These are phyloP conservation scores for Testicularia cyperi DNA, from an alignment of 1,284 basidiomycete species.

Conservation along the genomic window DNA sequence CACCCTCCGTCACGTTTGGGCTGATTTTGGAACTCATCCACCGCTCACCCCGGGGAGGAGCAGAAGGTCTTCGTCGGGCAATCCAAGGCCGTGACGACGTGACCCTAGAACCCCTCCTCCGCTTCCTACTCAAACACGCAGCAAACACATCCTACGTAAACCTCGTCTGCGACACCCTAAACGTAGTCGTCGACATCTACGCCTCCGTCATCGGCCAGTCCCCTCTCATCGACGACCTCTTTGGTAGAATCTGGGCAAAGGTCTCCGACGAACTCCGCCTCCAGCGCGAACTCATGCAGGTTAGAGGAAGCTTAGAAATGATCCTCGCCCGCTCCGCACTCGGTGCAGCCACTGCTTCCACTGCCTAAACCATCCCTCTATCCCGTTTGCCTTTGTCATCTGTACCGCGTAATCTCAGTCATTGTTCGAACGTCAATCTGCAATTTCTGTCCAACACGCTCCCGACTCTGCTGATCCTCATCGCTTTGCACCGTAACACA, in stretches of 20 bases:
- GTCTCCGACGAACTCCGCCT: slow-evolving; percentile 83
- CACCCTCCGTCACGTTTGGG: slow-evolving; percentile 72
- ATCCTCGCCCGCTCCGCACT: slow-evolving; percentile 64
- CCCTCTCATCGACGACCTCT: slow-evolving; percentile 80
- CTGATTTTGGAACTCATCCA: slow-evolving; percentile 91
- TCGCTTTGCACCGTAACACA: no score
- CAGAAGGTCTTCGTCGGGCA: slow-evolving; percentile 83
- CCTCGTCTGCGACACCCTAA: slow-evolving; percentile 79
- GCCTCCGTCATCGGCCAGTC: slow-evolving; percentile 86
- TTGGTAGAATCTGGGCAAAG: slow-evolving; percentile 79
- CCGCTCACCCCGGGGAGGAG: slow-evolving; percentile 57
- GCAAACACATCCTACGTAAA: slow-evolving; percentile 88
- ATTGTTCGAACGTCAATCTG: no score
- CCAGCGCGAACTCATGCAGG: slow-evolving; percentile 80
- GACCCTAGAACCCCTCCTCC: slow-evolving; percentile 84
- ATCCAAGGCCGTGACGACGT: slow-evolving; percentile 90
- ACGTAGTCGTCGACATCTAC: slow-evolving; percentile 88
- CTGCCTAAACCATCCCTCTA: neutral
- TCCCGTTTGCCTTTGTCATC: no score
- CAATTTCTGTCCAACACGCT: no score
- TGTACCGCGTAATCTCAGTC: no score
- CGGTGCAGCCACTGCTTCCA: slow-evolving; percentile 17
- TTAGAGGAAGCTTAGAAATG: slow-evolving; percentile 90
- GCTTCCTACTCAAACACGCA: slow-evolving; percentile 80
- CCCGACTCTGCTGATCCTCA: no score